These are phyloP conservation scores for Stygiomarasmius scandens DNA, from an alignment of 1,284 basidiomycete species.

Conservation along the genomic window DNA sequence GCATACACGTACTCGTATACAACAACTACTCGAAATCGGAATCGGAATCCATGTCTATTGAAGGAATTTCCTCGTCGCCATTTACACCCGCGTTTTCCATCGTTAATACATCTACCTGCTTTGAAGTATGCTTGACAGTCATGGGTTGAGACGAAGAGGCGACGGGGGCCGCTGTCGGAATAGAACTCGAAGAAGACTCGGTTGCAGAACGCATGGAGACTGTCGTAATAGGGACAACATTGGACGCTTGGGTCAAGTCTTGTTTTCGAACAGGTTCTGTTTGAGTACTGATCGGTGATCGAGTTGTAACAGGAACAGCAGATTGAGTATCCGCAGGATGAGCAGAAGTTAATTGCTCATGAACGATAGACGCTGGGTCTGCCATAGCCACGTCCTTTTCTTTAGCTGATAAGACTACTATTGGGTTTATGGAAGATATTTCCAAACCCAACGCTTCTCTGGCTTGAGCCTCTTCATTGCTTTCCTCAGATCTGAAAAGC, in stretches of 20 bases:
- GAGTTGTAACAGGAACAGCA: too few relatives aligned
- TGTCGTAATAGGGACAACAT: too few relatives aligned
- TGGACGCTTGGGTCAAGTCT: too few relatives aligned
- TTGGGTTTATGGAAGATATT: conserved; percentile 8
- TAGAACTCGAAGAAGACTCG: too few relatives aligned
- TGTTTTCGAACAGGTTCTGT: too few relatives aligned
- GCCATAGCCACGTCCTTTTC: conserved; percentile 25
- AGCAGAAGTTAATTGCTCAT: too few relatives aligned
- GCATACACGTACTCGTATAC: too few relatives aligned
- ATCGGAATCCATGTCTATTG: conserved; percentile 50
- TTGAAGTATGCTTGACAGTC: neutral
- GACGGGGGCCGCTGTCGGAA: neutral
- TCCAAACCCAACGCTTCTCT: conserved; percentile 45
- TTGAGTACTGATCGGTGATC: too few relatives aligned
- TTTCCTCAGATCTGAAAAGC: conserved; percentile 63
- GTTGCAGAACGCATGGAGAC: too few relatives aligned
- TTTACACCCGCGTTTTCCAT: conserved; percentile 36
- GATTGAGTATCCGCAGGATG: too few relatives aligned
- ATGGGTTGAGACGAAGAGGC: neutral
- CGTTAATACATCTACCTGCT: neutral
- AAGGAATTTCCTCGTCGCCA: conserved; percentile 50
- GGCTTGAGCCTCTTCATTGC: conserved; percentile 55
- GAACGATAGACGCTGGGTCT: conserved; percentile 1
- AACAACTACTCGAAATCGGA: conserved; percentile 34
- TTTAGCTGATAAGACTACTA: conserved; percentile 13